Conservation (phyloP, 2,329 filamentous ascomycete species). For the Fusarium brachygibbosum region DNA sequence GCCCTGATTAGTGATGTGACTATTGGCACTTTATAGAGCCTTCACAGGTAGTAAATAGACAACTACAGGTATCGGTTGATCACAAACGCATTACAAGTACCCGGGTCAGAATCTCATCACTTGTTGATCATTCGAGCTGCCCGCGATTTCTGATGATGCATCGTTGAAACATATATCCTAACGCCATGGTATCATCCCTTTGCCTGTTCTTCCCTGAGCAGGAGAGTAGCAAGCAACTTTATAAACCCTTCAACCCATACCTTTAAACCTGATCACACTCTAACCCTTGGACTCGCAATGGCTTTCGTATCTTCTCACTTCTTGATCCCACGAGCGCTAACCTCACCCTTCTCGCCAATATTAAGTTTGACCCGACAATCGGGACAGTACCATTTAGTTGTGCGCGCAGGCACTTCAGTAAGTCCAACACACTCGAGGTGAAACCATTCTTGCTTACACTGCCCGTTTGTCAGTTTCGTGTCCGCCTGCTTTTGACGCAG, state of each 20-base stretch:
- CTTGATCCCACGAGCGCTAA: slow-evolving; percentile 69
- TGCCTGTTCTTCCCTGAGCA: background rate
- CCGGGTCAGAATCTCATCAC: background rate
- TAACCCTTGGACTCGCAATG: slow-evolving; percentile 13
- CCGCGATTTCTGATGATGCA: background rate
- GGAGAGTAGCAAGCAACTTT: background rate
- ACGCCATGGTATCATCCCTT: slow-evolving; percentile 15
- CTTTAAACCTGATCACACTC: background rate
- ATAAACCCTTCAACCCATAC: background rate
- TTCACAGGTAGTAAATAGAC: too few species aligned
- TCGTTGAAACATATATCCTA: background rate
- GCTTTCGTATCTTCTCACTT: slow-evolving; percentile 49
- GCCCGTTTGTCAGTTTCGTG: slow-evolving; percentile 53
- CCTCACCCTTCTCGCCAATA: slow-evolving; percentile 74
- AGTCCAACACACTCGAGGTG: slow-evolving; percentile 83
- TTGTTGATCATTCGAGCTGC: background rate
- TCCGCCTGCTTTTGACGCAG: slow-evolving; percentile 16
- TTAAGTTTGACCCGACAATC: slow-evolving; percentile 76
- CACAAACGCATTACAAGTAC: background rate
- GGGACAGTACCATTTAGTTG: slow-evolving; percentile 88
- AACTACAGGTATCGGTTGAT: background rate
- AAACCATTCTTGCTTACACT: slow-evolving; percentile 88
- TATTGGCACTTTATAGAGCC: background rate
- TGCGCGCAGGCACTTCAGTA: slow-evolving; percentile 74
- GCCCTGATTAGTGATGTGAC: too few species aligned